phyloP scores from a whole-genome alignment of 1,284 basidiomycete genomes.

The Schizophyllum commune region DNA sequence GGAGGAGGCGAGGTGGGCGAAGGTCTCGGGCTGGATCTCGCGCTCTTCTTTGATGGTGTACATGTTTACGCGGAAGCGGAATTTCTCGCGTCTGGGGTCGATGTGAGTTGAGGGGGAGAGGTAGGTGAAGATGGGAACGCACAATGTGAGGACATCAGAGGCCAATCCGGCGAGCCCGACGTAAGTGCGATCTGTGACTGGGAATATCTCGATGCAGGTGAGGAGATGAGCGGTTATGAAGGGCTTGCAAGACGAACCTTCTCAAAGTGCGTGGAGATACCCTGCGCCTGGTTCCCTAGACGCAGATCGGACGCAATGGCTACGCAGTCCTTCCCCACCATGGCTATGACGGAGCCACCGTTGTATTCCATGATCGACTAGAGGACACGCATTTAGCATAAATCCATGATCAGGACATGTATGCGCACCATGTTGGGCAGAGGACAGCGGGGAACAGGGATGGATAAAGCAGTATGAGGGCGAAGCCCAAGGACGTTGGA shows the following conservation, averaged over 20 bases:
- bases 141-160: slow-evolving; percentile 91
- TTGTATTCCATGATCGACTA: slow-evolving; percentile 85
- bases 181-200: slow-evolving; percentile 89
- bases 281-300: slow-evolving; percentile 85
- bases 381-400: slow-evolving; percentile 6
- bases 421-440: slow-evolving; percentile 32
- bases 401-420: not conserved
- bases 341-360: slow-evolving; percentile 97
- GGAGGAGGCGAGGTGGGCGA: slow-evolving; percentile 92
- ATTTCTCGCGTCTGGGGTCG: slow-evolving; percentile 65
- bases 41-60: slow-evolving; percentile 99
- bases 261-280: slow-evolving; percentile 89
- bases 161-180: slow-evolving; percentile 91
- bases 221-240: slow-evolving; percentile 1
- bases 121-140: slow-evolving; percentile 22
- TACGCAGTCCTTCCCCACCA: slow-evolving; percentile 98
- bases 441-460: not conserved
- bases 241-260: slow-evolving; percentile 50
- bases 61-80: slow-evolving; percentile 96
- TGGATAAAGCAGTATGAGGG: not conserved
- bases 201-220: slow-evolving; percentile 66
- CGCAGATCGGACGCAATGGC: slow-evolving; percentile 96
- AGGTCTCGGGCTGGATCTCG: slow-evolving; percentile 93
- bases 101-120: slow-evolving; percentile 5
- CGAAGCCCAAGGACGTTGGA: not conserved